Evolutionary conservation across 306 rosid genomes (phyloP), one percentile per base, ranked within the genome.

Genomic region (Acacia melanoxylon): DNA sequence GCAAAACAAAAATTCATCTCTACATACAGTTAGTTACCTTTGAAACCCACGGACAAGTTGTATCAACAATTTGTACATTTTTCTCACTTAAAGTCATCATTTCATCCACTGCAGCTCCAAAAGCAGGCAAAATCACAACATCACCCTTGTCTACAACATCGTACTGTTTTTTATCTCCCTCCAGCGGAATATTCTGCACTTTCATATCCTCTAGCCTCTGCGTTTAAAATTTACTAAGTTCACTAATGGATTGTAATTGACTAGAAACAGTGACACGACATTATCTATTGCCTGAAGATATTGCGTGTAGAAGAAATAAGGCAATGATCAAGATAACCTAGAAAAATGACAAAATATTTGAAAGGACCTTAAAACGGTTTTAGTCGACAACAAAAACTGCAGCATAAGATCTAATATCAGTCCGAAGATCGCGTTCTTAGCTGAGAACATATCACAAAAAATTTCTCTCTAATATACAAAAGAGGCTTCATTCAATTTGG

Each of bases 11-110:
- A 78, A 44, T 29, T 72, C 52, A 85, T 75, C 54, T 46, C 48
- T 8, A 27, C 65, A 66, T n/a, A 76, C 41, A 54, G 44, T 72
- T 56, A 46, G 59, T 15, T 76, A 95, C 99, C 99, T 96, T 96
- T 29, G 99, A 88, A 78, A 96, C 99, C 99, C 99, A 93, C 9
- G 99, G 98, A 74, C 99, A 96, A 85, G 98, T 93, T 67, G 99
- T 96, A 83, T 96, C 99, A 80, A 96, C 98, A 44, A 96, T 92
- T 82, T 93, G 98, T 75, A 93, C 97, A 66, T 87, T 85, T 83
- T 89, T 92, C 44, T 91, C 94, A 75, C 88, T 92, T 88, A 96
- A 86, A 74, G 85, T 62, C 90, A 93, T 82, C 99, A 96, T 93
- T 87, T 96, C 99, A 71, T 96, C 99, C 75, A 96, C 98, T 6